phyloP scores from a whole-genome alignment of 2,329 filamentous ascomycete species.

The Dactylellina haptotyla region DNA sequence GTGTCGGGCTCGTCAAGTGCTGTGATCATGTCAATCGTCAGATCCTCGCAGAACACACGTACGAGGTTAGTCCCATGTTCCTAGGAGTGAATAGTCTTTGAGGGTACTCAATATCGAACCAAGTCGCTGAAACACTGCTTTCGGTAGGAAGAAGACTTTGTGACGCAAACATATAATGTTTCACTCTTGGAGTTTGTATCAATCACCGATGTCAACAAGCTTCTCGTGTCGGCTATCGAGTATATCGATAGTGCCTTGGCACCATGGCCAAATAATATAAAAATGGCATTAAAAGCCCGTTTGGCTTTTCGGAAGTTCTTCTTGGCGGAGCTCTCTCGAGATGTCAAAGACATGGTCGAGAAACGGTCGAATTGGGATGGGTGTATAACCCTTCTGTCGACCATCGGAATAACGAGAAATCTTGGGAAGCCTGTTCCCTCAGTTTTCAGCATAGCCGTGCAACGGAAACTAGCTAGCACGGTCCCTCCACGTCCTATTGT shows the following conservation, averaged over 20 bases:
- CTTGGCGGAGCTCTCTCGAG: conserved; percentile 66
- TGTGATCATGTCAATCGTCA: conserved; percentile 81
- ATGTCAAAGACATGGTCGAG: conserved; percentile 64
- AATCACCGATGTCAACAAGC: conserved; percentile 63
- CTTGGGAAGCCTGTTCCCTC: conserved; percentile 74
- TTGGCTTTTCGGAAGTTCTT: conserved; percentile 74
- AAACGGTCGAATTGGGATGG: conserved; percentile 62
- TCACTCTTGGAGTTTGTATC: conserved; percentile 75
- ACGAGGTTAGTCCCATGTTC: conserved; percentile 82
- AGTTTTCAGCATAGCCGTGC: conserved; percentile 90
- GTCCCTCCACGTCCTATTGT: conserved; percentile 93
- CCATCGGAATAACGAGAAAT: conserved; percentile 70
- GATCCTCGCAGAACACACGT: conserved; percentile 85
- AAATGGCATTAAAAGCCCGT: conserved; percentile 71
- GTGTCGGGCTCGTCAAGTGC: conserved; percentile 81
- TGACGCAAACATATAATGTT: conserved; percentile 87
- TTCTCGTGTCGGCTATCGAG: conserved; percentile 56
- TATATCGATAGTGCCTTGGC: conserved; percentile 43
- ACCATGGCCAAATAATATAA: conserved; percentile 64
- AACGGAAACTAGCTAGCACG: conserved; percentile 89
- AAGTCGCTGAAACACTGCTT: conserved; percentile 28
- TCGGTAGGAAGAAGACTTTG: conserved; percentile 89
- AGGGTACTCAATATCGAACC: too few relatives aligned
- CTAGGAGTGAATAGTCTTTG: too few relatives aligned
- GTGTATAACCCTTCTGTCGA: conserved; percentile 64